Evolutionary conservation across 805 yeast species (phyloP).

Genomic region (Hanseniaspora guilliermondii): DNA sequence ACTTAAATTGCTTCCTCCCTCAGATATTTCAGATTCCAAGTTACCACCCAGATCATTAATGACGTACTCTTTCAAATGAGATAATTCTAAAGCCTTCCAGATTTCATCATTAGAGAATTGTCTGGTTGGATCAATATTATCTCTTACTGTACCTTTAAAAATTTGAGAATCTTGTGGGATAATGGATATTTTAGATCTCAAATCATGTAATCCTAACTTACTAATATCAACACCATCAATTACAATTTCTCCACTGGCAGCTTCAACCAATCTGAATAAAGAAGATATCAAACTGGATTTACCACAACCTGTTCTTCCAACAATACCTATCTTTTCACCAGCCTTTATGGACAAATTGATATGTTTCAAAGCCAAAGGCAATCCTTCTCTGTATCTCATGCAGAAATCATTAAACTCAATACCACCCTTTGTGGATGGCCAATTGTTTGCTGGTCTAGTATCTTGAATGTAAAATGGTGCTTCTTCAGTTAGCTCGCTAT

Average conservation of each 20-base stretch:
- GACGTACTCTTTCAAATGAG: constrained; percentile 64
- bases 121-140: constrained; percentile 74
- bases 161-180: constrained; percentile 93
- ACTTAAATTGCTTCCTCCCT: constrained; percentile 61
- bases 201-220: constrained; percentile 59
- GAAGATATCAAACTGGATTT: constrained; percentile 78
- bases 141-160: constrained; percentile 73
- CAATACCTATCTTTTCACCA: constrained; percentile 83
- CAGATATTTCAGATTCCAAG: constrained; percentile 43
- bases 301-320: constrained; percentile 96
- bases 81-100: constrained; percentile 69
- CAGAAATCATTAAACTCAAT: constrained; percentile 60
- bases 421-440: constrained; percentile 66
- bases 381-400: constrained; percentile 71
- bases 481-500: constrained; percentile 66
- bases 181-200: constrained; percentile 65
- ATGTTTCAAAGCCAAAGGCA: constrained; percentile 65
- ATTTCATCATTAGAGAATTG: constrained; percentile 58
- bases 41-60: constrained; percentile 42
- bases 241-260: constrained; percentile 52
- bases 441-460: constrained; percentile 46
- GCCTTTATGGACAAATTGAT: constrained; percentile 54
- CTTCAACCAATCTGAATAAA: constrained; percentile 72
- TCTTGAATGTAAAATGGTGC: constrained; percentile 61
- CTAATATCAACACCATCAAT: constrained; percentile 62